Evolutionary conservation across 1,139 yeast species (phyloP).

Genomic region (Suzukiozyma palmioleophila): DNA sequence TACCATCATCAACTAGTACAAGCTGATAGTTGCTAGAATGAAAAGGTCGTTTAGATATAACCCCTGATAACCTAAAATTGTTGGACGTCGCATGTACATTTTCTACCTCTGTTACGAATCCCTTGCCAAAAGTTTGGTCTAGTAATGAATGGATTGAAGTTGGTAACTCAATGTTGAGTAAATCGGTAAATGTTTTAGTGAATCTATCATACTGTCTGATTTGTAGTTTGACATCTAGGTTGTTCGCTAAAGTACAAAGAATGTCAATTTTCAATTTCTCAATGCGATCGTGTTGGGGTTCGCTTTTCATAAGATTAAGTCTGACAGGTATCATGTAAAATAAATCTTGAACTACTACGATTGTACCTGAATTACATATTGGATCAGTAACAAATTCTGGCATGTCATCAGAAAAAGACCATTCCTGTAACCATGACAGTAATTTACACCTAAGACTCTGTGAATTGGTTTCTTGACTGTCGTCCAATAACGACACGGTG

Average conservation of each 20-base stretch:
- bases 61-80: constrained; percentile 22
- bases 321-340: constrained; percentile 61
- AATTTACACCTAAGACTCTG: no score
- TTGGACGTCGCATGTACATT: constrained; percentile 18
- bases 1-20: constrained; percentile 42
- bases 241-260: constrained; percentile 25
- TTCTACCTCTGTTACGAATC: constrained; percentile 11
- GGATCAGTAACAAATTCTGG: constrained; percentile 5
- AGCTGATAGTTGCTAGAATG: constrained; percentile 41
- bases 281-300: constrained; percentile 17
- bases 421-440: no score
- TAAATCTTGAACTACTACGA: constrained; percentile 41
- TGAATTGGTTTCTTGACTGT: no score
- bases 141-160: constrained; percentile 6
- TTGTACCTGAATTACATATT: constrained; percentile 44
- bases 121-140: constrained; percentile 7
- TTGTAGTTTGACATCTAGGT: constrained; percentile 22
- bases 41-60: constrained; percentile 23
- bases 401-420: no score
- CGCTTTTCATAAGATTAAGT: constrained; percentile 20
- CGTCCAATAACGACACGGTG: no score
- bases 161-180: background rate
- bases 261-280: constrained; percentile 26
- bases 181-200: constrained; percentile 6
- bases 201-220: constrained; percentile 12